Percentiles rank a stretch among this genome's conserved stretches.
Conservation (phyloP, 176 grass and related monocot species). For the Avena sativa region DNA sequence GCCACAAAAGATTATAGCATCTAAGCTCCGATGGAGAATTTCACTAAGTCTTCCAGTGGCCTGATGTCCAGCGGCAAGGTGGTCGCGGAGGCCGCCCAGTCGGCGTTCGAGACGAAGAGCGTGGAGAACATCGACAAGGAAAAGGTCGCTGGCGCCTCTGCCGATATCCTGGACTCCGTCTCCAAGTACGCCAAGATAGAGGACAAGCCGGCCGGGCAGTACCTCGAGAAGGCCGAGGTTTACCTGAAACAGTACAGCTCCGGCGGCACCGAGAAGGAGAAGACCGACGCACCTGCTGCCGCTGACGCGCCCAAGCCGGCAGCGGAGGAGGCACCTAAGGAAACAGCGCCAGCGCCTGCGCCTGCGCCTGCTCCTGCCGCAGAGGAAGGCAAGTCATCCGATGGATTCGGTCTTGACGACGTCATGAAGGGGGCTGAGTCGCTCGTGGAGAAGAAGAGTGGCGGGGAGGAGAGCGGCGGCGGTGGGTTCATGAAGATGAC, state of each 20-base stretch:
- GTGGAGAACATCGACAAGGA: constrained; percentile 69
- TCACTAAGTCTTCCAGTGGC: constrained; percentile 22
- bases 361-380: constrained; percentile 36
- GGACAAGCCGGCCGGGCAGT: constrained; percentile 72
- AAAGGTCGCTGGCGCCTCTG: constrained; percentile 66
- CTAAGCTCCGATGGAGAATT: constrained; percentile 36
- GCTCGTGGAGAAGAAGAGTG: constrained; percentile 49
- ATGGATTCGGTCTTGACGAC: constrained; percentile 52
- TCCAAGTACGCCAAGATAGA: constrained; percentile 74
- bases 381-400: constrained; percentile 45
- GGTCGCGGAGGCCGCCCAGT: constrained; percentile 57
- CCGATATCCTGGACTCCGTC: constrained; percentile 57
- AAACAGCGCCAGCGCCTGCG: background rate
- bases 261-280: constrained; percentile 10
- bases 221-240: constrained; percentile 79
- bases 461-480: constrained; percentile 33
- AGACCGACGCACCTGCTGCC: constrained; percentile 1
- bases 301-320: constrained; percentile 19
- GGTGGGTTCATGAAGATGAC: constrained; percentile 73
- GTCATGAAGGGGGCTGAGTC: constrained; percentile 59
- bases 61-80: constrained; percentile 82
- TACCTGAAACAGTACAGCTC: constrained; percentile 68
- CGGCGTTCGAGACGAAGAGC: constrained; percentile 54
- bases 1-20: background rate
- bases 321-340: constrained; percentile 5